Evolutionary conservation across 2,329 filamentous ascomycete genomes (phyloP).

Genomic region (Diaporthe nobilis): DNA sequence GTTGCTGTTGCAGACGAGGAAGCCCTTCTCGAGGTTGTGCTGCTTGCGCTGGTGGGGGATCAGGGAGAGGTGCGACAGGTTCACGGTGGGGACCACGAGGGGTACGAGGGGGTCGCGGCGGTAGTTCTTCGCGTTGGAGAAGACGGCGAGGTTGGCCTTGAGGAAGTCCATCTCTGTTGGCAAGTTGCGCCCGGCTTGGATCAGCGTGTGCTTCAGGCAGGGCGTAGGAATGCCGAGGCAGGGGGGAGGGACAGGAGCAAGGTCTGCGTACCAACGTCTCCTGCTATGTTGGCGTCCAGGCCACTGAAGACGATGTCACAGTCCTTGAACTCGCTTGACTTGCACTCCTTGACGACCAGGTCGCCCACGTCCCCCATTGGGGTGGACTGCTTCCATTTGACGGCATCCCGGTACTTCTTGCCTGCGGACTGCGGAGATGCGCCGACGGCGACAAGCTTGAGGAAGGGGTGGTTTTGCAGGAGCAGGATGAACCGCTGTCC

Average conservation of each 20-base stretch:
- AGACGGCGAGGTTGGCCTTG: slow-evolving; percentile 88
- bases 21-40: slow-evolving; percentile 83
- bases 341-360: slow-evolving; percentile 88
- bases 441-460: slow-evolving; percentile 89
- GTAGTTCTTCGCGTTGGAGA: slow-evolving; percentile 99
- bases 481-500: slow-evolving; percentile 96
- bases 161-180: slow-evolving; percentile 87
- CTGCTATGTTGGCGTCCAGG: slow-evolving; percentile 91
- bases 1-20: slow-evolving; percentile 98
- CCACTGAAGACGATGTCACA: slow-evolving; percentile 96
- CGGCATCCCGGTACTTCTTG: slow-evolving; percentile 95
- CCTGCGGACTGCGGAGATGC: slow-evolving; percentile 91
- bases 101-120: slow-evolving; percentile 91
- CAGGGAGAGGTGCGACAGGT: slow-evolving; percentile 87
- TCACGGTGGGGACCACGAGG: slow-evolving; percentile 95
- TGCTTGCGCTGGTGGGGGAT: slow-evolving; percentile 89
- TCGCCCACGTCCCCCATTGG: slow-evolving; percentile 86
- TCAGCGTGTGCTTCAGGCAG: not conserved
- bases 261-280: slow-evolving; percentile 80
- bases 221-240: not conserved
- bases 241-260: not conserved
- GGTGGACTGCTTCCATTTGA: slow-evolving; percentile 91
- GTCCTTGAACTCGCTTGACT: slow-evolving; percentile 84
- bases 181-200: slow-evolving; percentile 39
- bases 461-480: slow-evolving; percentile 87